Evolutionary conservation across 164 flowering plant species (phyloP).

Genomic region (Echeveria elegans): DNA sequence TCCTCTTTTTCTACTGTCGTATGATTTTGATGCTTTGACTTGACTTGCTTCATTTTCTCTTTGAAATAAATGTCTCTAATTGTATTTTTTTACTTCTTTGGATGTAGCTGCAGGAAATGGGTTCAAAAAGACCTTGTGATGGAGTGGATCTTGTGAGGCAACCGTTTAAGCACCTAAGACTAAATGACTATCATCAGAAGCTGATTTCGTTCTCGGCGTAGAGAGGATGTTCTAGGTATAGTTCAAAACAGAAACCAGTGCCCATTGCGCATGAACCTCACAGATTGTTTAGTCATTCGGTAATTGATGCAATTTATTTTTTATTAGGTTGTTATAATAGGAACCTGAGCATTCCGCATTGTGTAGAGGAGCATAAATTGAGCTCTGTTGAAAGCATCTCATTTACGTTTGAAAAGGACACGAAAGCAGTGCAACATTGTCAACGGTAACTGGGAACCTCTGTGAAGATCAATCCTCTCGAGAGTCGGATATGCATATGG

Average conservation of each 20-base stretch:
- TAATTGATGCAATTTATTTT: not conserved
- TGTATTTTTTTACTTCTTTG: too few relatives aligned
- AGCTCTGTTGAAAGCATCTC: not conserved
- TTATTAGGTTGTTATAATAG: not conserved
- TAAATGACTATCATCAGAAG: constrained; percentile 12
- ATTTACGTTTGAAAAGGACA: not conserved
- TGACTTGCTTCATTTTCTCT: too few relatives aligned
- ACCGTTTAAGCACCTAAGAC: constrained; percentile 21
- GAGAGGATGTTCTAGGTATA: constrained; percentile 14
- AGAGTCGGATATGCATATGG: constrained; percentile 5
- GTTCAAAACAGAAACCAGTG: not conserved
- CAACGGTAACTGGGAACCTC: constrained; percentile 5
- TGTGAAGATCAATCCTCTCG: constrained; percentile 1
- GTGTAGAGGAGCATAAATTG: not conserved
- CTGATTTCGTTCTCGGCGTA: constrained; percentile 9
- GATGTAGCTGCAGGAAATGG: constrained; percentile 19
- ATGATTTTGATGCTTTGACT: not conserved
- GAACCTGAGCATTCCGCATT: not conserved
- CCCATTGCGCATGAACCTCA: not conserved
- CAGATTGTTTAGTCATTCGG: not conserved
- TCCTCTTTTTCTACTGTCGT: too few relatives aligned
- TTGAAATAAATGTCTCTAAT: not conserved
- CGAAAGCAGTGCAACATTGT: not conserved
- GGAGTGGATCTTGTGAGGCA: constrained; percentile 20
- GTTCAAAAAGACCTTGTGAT: constrained; percentile 26